Base-by-base conservation (phyloP, 1,284 basidiomycete species). In the Tilletia walkeri region DNA sequence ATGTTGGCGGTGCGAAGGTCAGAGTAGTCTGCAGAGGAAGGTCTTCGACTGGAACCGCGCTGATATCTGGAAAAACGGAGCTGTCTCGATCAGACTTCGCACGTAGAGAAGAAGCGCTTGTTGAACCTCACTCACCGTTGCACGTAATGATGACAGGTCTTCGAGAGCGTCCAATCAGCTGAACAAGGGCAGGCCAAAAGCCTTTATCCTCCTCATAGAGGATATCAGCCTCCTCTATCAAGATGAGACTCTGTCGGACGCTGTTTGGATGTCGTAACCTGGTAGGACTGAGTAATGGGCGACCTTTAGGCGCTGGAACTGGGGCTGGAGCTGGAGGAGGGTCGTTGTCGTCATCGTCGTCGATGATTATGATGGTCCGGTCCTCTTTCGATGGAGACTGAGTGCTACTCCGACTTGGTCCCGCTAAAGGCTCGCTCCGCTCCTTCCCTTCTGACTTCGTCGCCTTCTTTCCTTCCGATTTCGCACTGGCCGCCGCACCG, bases 221-320 rank as follows among this genome's bases (percentile, higher is more conserved):
- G 49, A 98, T 88, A 84, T 99, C 96, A 7, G 93, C 95, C 83
- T 99, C 96, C 84, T 99, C 96, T n/a, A 99, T 86, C 45, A 99
- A 86, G 76, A 99, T 92, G 65, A 96, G 84, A 0, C 93, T 95
- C 84, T 99, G 95, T 63, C 88, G 87, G 66, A 90, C 80, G 47
- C 36, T 65, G 24, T 20, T n/a, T 7, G 53, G 38, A 20, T 47
- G 5, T 3, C 24, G 56, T 4, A 45, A 45, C 3, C 41, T 45
- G 41, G 9, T 45, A 14, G 41, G 41, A 45, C 41, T 45, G 9
- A 45, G 41, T 14, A 45, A 9, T 7, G 41, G 9, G 9, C 9
- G 41, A 7, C 41, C 41, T 14, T 45, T 45, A 1, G 41, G 14
- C 41, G 14, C 41, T 45, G 41, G 6, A 45, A 9, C 41, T 14